Evolutionary conservation across 2,329 filamentous ascomycete genomes (phyloP).

Genomic region (Hysterium pulicare): DNA sequence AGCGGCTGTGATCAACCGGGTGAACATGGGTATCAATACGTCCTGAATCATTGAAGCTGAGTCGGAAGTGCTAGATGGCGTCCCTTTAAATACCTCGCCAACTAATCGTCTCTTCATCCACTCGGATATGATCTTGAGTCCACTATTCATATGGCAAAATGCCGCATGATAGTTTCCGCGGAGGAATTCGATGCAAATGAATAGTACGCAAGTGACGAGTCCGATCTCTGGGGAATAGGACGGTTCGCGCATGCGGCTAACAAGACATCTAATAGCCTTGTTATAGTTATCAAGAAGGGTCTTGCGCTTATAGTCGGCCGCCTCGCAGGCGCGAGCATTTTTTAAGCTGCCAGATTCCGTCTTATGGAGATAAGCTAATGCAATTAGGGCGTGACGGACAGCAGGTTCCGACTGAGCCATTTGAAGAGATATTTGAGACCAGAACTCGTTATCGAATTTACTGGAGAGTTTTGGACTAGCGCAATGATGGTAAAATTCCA

Average conservation of each 20-base stretch:
- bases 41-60: too few species aligned
- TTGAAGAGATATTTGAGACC: conserved; percentile 42
- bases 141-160: conserved; percentile 44
- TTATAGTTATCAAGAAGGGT: conserved; percentile 45
- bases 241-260: conserved; percentile 29
- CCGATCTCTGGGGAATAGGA: conserved; percentile 32
- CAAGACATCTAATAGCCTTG: conserved; percentile 35
- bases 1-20: conserved; percentile 16
- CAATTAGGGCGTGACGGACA: conserved; percentile 43
- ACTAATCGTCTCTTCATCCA: conserved; percentile 4
- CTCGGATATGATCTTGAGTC: conserved; percentile 35
- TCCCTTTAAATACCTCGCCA: neutral
- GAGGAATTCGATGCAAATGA: conserved; percentile 44
- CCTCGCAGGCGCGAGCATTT: conserved; percentile 12
- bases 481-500: conserved; percentile 43
- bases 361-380: conserved; percentile 37
- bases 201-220: conserved; percentile 44
- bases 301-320: too few species aligned
- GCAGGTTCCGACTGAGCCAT: conserved; percentile 41
- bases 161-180: conserved; percentile 41
- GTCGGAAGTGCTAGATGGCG: conserved; percentile 1
- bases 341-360: conserved; percentile 20
- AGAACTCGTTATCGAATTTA: conserved; percentile 36
- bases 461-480: conserved; percentile 37
- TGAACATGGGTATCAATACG: conserved; percentile 20